Percentiles rank a stretch among this genome's conserved stretches.
Evolutionary conservation across 1,284 basidiomycete genomes (phyloP).

Genomic region (Microstroma glucosiphilum): DNA sequence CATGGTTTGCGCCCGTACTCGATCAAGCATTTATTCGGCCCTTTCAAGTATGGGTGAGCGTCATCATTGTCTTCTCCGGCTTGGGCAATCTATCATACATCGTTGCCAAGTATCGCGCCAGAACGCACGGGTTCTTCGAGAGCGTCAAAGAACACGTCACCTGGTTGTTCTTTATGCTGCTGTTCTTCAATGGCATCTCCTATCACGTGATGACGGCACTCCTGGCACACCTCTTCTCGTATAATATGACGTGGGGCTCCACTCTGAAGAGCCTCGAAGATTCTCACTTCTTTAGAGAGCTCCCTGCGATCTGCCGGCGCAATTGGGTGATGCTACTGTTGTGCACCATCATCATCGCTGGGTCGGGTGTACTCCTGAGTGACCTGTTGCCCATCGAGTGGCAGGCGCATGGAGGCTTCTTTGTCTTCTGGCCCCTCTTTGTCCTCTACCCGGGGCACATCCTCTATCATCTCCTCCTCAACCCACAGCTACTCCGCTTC

Average conservation of each 20-base stretch:
- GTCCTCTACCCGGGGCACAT: slow-evolving; percentile 15
- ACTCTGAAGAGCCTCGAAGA: slow-evolving; percentile 34
- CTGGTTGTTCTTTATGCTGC: slow-evolving; percentile 63
- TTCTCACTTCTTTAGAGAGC: slow-evolving; percentile 75
- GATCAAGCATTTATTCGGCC: slow-evolving; percentile 58
- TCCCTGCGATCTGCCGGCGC: slow-evolving; percentile 62
- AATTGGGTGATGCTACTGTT: slow-evolving; percentile 56
- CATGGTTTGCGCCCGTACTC: slow-evolving; percentile 63
- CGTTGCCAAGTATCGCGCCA: slow-evolving; percentile 68
- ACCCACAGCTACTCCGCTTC: slow-evolving; percentile 32
- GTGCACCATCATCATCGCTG: slow-evolving; percentile 55
- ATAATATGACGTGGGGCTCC: slow-evolving; percentile 69
- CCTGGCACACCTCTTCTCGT: slow-evolving; percentile 72
- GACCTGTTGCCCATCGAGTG: slow-evolving; percentile 60
- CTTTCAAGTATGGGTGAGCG: slow-evolving; percentile 71
- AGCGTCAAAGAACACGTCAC: slow-evolving; percentile 63
- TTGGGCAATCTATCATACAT: slow-evolving; percentile 67
- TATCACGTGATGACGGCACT: slow-evolving; percentile 61
- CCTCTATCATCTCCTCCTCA: slow-evolving; percentile 30
- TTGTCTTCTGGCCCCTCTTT: not conserved
- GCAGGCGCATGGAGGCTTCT: slow-evolving; percentile 51
- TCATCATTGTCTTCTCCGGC: slow-evolving; percentile 67
- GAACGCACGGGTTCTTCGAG: slow-evolving; percentile 59
- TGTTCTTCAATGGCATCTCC: slow-evolving; percentile 24
- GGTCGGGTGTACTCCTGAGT: slow-evolving; percentile 60